Evolutionary conservation across 176 grass and related monocot genomes (phyloP).

Genomic region (Microstegium vimineum): DNA sequence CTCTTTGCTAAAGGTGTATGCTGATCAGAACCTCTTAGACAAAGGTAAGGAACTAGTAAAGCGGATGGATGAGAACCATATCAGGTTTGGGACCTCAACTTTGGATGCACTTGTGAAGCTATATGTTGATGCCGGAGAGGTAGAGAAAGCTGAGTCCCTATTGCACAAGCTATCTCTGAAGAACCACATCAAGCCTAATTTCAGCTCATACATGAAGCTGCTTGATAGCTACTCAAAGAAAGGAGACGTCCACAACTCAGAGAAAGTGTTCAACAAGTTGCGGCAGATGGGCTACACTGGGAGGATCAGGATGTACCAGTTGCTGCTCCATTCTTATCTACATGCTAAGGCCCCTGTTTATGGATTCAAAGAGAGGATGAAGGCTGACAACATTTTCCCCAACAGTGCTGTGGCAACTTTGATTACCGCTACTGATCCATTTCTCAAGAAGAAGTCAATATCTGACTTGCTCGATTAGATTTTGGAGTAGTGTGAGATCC

Average conservation of each 20-base stretch:
- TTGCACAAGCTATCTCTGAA: constrained; percentile 39
- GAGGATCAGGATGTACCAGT: constrained; percentile 61
- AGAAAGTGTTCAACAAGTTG: constrained; percentile 66
- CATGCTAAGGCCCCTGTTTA: constrained; percentile 58
- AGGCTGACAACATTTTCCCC: constrained; percentile 75
- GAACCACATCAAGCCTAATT: constrained; percentile 47
- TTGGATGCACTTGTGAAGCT: constrained; percentile 64
- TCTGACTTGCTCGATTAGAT: constrained; percentile 58
- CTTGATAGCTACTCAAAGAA: constrained; percentile 56
- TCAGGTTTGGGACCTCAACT: constrained; percentile 26
- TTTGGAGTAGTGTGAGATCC: neutral
- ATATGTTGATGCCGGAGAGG: constrained; percentile 46
- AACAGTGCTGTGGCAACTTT: constrained; percentile 38
- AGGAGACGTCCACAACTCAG: constrained; percentile 62
- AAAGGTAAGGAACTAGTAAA: constrained; percentile 64
- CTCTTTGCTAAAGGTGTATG: constrained; percentile 61
- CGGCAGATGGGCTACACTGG: constrained; percentile 52
- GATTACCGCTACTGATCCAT: constrained; percentile 52
- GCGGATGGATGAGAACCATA: constrained; percentile 41
- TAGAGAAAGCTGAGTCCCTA: constrained; percentile 57
- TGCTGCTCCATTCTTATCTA: constrained; percentile 64
- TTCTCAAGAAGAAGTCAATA: constrained; percentile 42
- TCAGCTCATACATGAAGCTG: constrained; percentile 42
- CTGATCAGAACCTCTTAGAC: constrained; percentile 41
- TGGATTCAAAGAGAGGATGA: constrained; percentile 86